A percentile compares a stretch with the other conserved stretches of the same genome.
phyloP scores from a whole-genome alignment of 805 yeast species.

The Monosporozyma aerobia region DNA sequence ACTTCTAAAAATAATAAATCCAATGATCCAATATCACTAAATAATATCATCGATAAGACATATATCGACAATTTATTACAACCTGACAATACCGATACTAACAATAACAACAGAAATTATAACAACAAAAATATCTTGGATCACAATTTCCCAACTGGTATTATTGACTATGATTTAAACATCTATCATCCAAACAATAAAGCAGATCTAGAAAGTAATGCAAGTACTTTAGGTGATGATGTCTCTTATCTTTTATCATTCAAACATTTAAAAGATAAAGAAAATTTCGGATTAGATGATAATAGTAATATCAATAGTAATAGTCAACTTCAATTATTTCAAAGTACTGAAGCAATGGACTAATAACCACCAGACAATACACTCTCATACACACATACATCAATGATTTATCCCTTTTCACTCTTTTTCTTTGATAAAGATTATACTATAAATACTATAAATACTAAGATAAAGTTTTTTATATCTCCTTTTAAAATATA shows the following conservation, averaged over 20 bases:
- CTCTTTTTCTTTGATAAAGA: neutral
- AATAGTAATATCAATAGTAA: neutral
- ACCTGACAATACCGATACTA: neutral
- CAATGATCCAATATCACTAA: neutral
- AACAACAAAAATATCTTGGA: neutral
- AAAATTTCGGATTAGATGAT: neutral
- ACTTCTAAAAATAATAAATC: neutral
- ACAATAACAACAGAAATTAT: neutral
- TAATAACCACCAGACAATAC: neutral
- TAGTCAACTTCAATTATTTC: neutral
- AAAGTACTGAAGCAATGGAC: neutral
- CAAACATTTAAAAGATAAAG: constrained; percentile 1
- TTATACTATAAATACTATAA: neutral
- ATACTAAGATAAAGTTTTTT: neutral
- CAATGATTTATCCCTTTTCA: neutral
- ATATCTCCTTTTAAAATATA: neutral
- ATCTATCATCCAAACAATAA: constrained; percentile 1
- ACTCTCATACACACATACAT: too few species aligned
- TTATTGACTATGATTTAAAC: constrained; percentile 1
- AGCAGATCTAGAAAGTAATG: constrained; percentile 20
- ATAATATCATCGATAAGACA: neutral
- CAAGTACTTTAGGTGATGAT: constrained; percentile 26
- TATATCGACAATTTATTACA: constrained; percentile 4
- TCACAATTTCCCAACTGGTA: neutral
- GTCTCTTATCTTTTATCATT: constrained; percentile 12